Evolutionary conservation across 805 yeast genomes (phyloP), one percentile per base, ranked within the genome.

Genomic region (Wickerhamiella lipophila): DNA sequence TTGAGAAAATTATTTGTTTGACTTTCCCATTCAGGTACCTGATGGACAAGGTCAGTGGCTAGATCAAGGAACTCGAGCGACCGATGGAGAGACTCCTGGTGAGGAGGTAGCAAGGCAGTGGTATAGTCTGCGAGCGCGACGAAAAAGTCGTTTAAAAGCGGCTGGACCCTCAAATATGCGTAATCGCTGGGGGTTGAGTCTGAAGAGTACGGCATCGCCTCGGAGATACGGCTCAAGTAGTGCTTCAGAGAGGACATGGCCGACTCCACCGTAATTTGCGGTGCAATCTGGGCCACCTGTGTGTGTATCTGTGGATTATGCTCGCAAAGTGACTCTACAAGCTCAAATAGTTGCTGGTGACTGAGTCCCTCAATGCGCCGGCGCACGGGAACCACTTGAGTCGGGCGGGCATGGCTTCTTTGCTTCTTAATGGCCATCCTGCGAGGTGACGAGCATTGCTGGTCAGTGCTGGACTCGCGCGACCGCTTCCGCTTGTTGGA

Each of bases 101-200:
- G 70, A 2, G 89, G 89, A 18, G 92, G 87, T 52, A 85, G 66
- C 56, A 79, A 81, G 56, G 75, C 76, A 50, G 81, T 68, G 4
- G 83, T 78, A 60, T 80, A 84, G 62, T 85, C 95, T 15, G 83
- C 76, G 48, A 86, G 67, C 19, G 84, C 77, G 53, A 72, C 70
- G 52, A 83, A 72, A 56, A 85, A 83, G 55, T 82, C 92, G 51
- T 75, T 74, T 53, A 83, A 72, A 50, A 69, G 64, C 6, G 81
- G 75, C 58, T 82, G 78, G 32, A 86, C 83, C 50, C 95, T 70
- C 50, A 82, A 64, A 61, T 77, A 85, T 3, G 88, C 77, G 59
- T 85, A 85, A 62, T 85, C 95, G 42, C 82, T 76, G 32, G 74
- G 69, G 8, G 73, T 69, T 56, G 83, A 87, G 53, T 84, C 85